Base-by-base conservation (phyloP, 148 eudicot genomes). In the Heliamphora exappendiculata region DNA sequence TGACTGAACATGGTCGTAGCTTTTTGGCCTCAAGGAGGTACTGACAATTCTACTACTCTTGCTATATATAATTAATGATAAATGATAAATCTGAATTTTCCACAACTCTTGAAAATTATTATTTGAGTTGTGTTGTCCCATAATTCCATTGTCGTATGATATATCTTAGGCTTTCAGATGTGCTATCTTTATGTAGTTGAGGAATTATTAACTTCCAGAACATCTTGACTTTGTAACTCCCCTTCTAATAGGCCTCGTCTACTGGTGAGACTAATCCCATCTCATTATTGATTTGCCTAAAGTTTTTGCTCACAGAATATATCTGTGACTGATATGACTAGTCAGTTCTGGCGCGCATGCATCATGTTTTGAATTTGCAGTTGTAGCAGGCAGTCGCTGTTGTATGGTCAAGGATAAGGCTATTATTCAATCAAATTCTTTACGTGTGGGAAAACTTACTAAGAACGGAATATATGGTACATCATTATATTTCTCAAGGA, bases 1-100 rank as follows among this genome's bases (percentile, higher is more conserved):
- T 95, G 80, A 95, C 96, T 64, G 96, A 92, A 83, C 98, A 80
- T 83, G 98, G 98, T 57, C 92, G 91, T 29, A 81, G 84, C 79
- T 82, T 95, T 81, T 85, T 92, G 80, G 86, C 91, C 59, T 95
- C 97, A 0, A 88, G 91, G 83, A 89, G 97, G 98, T 91, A 76
- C 60, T 47, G 16, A 39, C 24, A 50, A 2, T 78, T 67, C 20
- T 24, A 31, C 34, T 42, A 17, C 16, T 41, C 31, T 17, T 71
- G 14, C 41, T 54, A 29, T 62, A 45, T 76, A 47, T 67, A 20
- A 11, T 72, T 42, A 29, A n/a, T 22, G 64, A 42, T 34, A 20
- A 28, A 33, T 49, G 55, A 70, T 70, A 20, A 31, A 44, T 44
- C 24, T 53, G 19, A 8, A 34, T 66, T 49, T 24, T 31, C 39